Evolutionary conservation across 2,329 filamentous ascomycete species (phyloP).

Genomic region (Nectriaceae sp.): DNA sequence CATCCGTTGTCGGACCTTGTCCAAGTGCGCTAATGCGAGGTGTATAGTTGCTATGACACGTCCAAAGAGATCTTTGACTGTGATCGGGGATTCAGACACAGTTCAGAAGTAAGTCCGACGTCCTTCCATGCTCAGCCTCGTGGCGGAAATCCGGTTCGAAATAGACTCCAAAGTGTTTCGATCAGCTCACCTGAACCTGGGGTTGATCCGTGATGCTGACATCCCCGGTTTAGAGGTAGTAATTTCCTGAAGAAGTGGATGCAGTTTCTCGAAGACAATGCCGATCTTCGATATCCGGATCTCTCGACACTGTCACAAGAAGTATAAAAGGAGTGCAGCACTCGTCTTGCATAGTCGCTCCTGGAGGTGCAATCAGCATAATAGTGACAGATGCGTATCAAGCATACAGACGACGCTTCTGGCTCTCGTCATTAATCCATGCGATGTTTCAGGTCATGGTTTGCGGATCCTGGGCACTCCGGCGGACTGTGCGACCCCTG

Average conservation of each 20-base stretch:
- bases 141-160: slow-evolving; percentile 12
- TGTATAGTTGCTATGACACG: slow-evolving; percentile 96
- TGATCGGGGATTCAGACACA: slow-evolving; percentile 94
- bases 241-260: slow-evolving; percentile 89
- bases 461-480: slow-evolving; percentile 19
- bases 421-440: slow-evolving; percentile 21
- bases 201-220: slow-evolving; percentile 13
- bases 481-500: slow-evolving; percentile 20
- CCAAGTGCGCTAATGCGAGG: slow-evolving; percentile 19
- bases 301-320: slow-evolving; percentile 41
- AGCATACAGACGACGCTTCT: background rate
- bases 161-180: slow-evolving; percentile 20
- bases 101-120: slow-evolving; percentile 72
- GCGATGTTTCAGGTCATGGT: slow-evolving; percentile 29
- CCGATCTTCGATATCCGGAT: slow-evolving; percentile 88
- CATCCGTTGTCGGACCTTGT: slow-evolving; percentile 5
- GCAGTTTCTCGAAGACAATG: slow-evolving; percentile 84
- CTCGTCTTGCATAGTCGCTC: background rate
- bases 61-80: slow-evolving; percentile 83
- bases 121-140: slow-evolving; percentile 10
- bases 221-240: slow-evolving; percentile 63
- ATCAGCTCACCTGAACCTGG: slow-evolving; percentile 23
- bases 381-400: background rate
- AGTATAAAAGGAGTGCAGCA: slow-evolving; percentile 5
- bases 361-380: background rate